These are phyloP conservation scores for Penicillium simplicissimum DNA, from an alignment of 495 filamentous ascomycete genomes.

Conservation along the genomic window DNA sequence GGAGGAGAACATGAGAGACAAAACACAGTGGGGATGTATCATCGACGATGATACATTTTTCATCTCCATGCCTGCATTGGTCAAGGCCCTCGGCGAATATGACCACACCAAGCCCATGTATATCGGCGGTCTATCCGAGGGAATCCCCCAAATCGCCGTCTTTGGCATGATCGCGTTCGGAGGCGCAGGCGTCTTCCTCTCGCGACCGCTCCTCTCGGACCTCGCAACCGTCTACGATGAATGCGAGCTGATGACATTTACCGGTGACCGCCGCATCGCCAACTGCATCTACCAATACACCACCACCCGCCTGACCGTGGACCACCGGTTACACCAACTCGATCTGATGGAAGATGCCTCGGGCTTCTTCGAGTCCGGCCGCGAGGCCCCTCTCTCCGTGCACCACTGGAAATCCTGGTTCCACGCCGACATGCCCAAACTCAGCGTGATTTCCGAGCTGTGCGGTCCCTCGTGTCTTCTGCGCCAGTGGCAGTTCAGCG, in stretches of 20 bases:
- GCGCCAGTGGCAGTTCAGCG: slow-evolving; percentile 57
- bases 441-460: slow-evolving; percentile 49
- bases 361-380: slow-evolving; percentile 57
- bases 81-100: slow-evolving; percentile 46
- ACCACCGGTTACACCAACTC: slow-evolving; percentile 54
- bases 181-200: slow-evolving; percentile 62
- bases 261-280: slow-evolving; percentile 50
- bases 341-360: slow-evolving; percentile 53
- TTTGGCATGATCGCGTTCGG: slow-evolving; percentile 59
- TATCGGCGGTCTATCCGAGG: slow-evolving; percentile 59
- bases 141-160: slow-evolving; percentile 47
- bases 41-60: slow-evolving; percentile 75
- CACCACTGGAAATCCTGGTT: slow-evolving; percentile 63
- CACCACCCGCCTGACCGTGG: slow-evolving; percentile 47
- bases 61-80: slow-evolving; percentile 51
- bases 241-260: slow-evolving; percentile 43
- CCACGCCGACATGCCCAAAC: slow-evolving; percentile 51
- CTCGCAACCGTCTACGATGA: slow-evolving; percentile 36
- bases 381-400: slow-evolving; percentile 51
- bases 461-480: slow-evolving; percentile 59
- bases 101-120: slow-evolving; percentile 51
- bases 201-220: slow-evolving; percentile 46
- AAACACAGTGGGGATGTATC: slow-evolving; percentile 60
- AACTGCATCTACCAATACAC: slow-evolving; percentile 57
- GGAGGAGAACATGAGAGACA: slow-evolving; percentile 42